phyloP scores from a whole-genome alignment of 2,329 filamentous ascomycete species.

The Albophoma yamanashiensis region DNA sequence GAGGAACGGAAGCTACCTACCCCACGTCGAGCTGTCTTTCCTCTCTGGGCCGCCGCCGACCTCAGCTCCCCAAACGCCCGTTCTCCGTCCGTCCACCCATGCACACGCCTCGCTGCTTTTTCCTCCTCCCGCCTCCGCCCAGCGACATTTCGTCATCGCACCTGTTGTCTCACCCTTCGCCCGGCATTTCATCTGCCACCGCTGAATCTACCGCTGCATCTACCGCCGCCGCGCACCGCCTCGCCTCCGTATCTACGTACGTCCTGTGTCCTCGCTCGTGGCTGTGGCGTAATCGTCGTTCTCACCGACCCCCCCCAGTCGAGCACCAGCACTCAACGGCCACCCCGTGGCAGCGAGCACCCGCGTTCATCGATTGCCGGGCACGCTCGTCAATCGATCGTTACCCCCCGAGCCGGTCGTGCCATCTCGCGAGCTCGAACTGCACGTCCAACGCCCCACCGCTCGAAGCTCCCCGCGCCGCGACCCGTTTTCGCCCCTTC shows the following conservation, averaged over 20 bases:
- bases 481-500: not conserved
- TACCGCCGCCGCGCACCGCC: not conserved
- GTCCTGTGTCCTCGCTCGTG: not conserved
- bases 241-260: not conserved
- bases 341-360: not conserved
- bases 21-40: not conserved
- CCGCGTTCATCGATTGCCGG: no score
- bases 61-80: not conserved
- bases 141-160: not conserved
- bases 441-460: not conserved
- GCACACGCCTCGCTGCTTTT: not conserved
- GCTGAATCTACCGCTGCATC: not conserved
- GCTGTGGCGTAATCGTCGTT: not conserved
- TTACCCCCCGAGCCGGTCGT: not conserved
- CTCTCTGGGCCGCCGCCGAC: not conserved
- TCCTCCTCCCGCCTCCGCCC: not conserved
- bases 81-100: not conserved
- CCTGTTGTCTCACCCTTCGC: not conserved
- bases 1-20: not conserved
- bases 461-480: not conserved
- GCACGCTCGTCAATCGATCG: no score
- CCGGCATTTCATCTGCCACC: not conserved
- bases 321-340: not conserved
- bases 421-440: not conserved
- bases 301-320: not conserved